A percentile compares a stretch with the other conserved stretches of the same genome.
Evolutionary conservation across 148 eudicot genomes (phyloP).

Genomic region (Camellia japonica): DNA sequence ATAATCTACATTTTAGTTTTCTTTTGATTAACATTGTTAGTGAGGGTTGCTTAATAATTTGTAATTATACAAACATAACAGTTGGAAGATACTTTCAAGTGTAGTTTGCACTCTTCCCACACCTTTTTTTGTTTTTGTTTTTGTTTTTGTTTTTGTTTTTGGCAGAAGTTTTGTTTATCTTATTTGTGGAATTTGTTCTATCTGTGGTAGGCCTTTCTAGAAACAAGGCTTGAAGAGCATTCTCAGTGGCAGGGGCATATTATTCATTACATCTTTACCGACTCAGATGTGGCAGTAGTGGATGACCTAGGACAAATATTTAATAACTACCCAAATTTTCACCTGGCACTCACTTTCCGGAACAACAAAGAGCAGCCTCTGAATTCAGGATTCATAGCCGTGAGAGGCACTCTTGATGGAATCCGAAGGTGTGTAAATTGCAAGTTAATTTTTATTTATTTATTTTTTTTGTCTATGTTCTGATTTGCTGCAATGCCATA

Average conservation of each 20-base stretch:
- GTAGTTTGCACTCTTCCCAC: neutral
- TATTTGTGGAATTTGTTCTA: slow-evolving; percentile 13
- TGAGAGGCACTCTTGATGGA: slow-evolving; percentile 79
- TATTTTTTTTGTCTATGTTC: neutral
- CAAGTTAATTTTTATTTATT: neutral
- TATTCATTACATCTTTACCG: slow-evolving; percentile 81
- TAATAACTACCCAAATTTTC: slow-evolving; percentile 48
- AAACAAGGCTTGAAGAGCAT: slow-evolving; percentile 55
- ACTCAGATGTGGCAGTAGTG: slow-evolving; percentile 87
- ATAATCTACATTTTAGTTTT: neutral
- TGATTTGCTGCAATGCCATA: neutral
- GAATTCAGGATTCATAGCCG: slow-evolving; percentile 94
- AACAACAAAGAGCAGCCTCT: slow-evolving; percentile 96
- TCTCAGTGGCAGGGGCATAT: slow-evolving; percentile 30
- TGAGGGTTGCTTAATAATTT: neutral
- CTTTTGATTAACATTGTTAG: neutral
- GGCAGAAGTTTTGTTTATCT: slow-evolving; percentile 6
- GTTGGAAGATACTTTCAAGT: neutral
- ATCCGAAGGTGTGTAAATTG: slow-evolving; percentile 51
- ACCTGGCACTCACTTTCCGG: slow-evolving; percentile 89
- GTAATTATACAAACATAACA: neutral
- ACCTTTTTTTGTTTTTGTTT: neutral
- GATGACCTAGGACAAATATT: slow-evolving; percentile 75
- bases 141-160: too few relatives aligned
- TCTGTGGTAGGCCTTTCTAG: slow-evolving; percentile 66